A percentile compares a stretch with the other conserved stretches of the same genome.
phyloP scores from a whole-genome alignment of 208 protist genomes.

The Giardia duodenalis region DNA sequence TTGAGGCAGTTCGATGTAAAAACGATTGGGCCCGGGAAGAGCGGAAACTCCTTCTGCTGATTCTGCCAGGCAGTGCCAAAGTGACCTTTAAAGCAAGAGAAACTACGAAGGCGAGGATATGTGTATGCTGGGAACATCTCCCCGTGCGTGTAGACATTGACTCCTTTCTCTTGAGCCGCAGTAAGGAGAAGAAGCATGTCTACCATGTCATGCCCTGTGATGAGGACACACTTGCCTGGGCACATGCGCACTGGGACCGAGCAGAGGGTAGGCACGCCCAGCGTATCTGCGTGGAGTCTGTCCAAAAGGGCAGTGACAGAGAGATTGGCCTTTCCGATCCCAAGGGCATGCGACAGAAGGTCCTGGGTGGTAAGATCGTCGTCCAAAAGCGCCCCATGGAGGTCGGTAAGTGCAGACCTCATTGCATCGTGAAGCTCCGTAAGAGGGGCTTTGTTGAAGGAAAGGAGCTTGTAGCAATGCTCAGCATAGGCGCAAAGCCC shows the following conservation, averaged over 20 bases:
- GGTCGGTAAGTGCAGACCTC: neutral
- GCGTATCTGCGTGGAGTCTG: neutral
- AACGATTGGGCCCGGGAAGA: slow-evolving; percentile 63
- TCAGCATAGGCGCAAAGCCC: slow-evolving; percentile 27
- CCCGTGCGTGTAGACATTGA: slow-evolving; percentile 69
- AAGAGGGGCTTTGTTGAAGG: neutral
- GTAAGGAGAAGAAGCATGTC: slow-evolving; percentile 53
- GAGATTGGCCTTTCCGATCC: neutral
- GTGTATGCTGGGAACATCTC: slow-evolving; percentile 64
- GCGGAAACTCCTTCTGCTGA: slow-evolving; percentile 56
- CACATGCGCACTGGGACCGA: neutral
- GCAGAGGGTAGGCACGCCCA: slow-evolving; percentile 17
- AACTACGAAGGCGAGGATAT: slow-evolving; percentile 58
- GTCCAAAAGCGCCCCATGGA: neutral
- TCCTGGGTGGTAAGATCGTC: neutral
- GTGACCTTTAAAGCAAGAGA: slow-evolving; percentile 51
- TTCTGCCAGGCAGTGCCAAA: slow-evolving; percentile 58
- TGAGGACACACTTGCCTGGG: slow-evolving; percentile 32
- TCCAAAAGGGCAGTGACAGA: slow-evolving; percentile 15
- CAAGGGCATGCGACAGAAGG: neutral
- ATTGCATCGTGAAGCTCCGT: neutral
- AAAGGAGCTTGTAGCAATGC: neutral
- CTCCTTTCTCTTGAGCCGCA: slow-evolving; percentile 38
- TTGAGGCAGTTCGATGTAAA: slow-evolving; percentile 70
- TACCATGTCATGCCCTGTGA: slow-evolving; percentile 36